Evolutionary conservation across 2,329 filamentous ascomycete genomes (phyloP), one percentile per base, ranked within the genome.

Genomic region (Torrubiellomyces zombiae): DNA sequence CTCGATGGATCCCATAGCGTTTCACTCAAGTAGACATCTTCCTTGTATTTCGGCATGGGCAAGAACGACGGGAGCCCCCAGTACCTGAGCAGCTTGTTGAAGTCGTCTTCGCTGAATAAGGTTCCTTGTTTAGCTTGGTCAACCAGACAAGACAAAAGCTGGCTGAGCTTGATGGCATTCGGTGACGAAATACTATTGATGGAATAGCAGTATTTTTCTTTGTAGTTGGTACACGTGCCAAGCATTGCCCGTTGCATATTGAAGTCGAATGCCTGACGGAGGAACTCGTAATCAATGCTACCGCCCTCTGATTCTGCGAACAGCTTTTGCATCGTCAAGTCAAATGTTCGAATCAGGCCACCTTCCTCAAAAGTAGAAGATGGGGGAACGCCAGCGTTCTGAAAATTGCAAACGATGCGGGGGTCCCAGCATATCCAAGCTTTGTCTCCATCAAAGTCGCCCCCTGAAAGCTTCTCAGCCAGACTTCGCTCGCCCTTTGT

Each of bases 391-490:
- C 38, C n/a, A 0, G 68, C 66, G 29, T 78, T 82, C 4, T 39
- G 35, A 35, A 86, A 86, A n/a, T 69, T 68, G 5, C 53, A 37
- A 0, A 80, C 75, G 3, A 89, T 60, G 0, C 51, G 47, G 0
- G 56, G 51, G 15, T 85, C 76, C 75, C 75, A 86, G 38, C 75
- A 81, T 0, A 81, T 50, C 76, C 77, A 85, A 4, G 77, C 67
- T n/a, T 55, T 62, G 32, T 89, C 80, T 0, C 80, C 80, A 35
- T 86, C 79, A 32, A 83, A 86, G 38, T 86, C 80, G 0, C 80
- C 80, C 0, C 80, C 80, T 2, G 77, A 80, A 0, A 86, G 54
- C 37, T 74, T 72, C 7, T 69, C 64, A 0, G 78, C 80, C 0
- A 83, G 56, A 0, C 78, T 67, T 1, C 50, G 52, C 14, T 60